phyloP scores from a whole-genome alignment of 306 rosid genomes.

The Oxytropis ochrocephala region DNA sequence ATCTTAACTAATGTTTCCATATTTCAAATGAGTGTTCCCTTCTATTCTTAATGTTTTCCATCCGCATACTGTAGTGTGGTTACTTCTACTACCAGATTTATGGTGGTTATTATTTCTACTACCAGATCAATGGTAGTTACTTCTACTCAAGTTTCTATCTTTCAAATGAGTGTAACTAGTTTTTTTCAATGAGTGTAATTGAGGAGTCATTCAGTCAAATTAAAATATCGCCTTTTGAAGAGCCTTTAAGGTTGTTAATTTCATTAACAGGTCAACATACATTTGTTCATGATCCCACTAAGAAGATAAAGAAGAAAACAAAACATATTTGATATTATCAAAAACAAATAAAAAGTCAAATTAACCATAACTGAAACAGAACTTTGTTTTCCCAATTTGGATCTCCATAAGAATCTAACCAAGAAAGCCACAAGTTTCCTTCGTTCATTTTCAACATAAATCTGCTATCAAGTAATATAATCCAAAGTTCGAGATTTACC shows the following conservation, averaged over 20 bases:
- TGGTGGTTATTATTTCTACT: neutral
- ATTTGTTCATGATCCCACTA: slow-evolving; percentile 3
- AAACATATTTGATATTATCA: neutral
- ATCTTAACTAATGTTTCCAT: neutral
- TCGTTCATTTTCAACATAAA: neutral
- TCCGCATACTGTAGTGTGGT: neutral
- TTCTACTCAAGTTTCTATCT: neutral
- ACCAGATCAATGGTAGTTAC: neutral
- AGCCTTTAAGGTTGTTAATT: neutral
- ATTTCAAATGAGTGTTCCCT: neutral
- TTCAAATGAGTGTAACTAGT: neutral
- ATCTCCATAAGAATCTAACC: slow-evolving; percentile 8
- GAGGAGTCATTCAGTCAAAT: neutral
- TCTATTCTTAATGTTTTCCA: neutral
- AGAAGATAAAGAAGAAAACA: neutral
- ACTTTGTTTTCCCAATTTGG: neutral
- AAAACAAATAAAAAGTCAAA: neutral
- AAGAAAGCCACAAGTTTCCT: neutral
- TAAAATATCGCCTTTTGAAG: neutral
- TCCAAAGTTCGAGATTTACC: slow-evolving; percentile 37
- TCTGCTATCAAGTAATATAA: slow-evolving; percentile 2
- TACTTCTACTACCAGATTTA: neutral
- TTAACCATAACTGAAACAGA: neutral
- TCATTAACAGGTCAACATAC: neutral
- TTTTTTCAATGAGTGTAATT: neutral